Base-by-base conservation (phyloP, 2,329 filamentous ascomycete genomes). In the Sclerotinia sclerotiorum region DNA sequence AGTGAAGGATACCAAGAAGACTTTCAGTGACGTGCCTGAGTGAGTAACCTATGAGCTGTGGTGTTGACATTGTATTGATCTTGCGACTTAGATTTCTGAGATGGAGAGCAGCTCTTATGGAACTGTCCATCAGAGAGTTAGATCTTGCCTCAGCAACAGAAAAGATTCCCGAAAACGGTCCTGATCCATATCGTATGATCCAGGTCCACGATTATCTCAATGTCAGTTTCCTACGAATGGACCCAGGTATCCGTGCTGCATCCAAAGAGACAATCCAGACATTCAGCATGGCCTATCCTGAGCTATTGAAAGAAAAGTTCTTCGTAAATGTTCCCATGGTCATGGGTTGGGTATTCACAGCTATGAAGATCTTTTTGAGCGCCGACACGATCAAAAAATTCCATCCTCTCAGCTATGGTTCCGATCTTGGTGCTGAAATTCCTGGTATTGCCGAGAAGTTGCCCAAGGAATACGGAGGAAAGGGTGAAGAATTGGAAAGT, bases 181-280 rank as follows among this genome's bases (percentile, higher is more conserved):
- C 86, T 73, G 94, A 97, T 77, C 92, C 91, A 0, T 96, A 97
- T 81, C 92, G 94, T 80, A 93, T 96, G 82, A 86, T 92, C 75
- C 94, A 97, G 80, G 88, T 97, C 39, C 94, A 98, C 81, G 94
- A 98, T 82, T 97, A 97, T 83, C 87, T 91, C 74, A 89, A 88
- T 71, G 89, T 97, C 77, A 92, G 89, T 76, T 97, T 97, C 84
- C 84, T 97, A 73, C 89, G 92, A 70, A 89, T 92, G 82, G 90
- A 94, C 68, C 86, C 91, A 0, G 83, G 85, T 68, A 88, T 95
- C 79, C 93, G 91, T 79, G 84, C 88, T 4, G 91, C 92, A 21
- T 90, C 88, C 72, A 89, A 88, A 76, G 88, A 94, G 81, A 94
- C 92, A 57, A 96, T 97, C 78, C 85, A 90, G 70, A 84, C 91